Evolutionary conservation across 202 grass and related monocot species (phyloP), one percentile per base, ranked within the genome.

Genomic region (Hordeum pubiflorum): DNA sequence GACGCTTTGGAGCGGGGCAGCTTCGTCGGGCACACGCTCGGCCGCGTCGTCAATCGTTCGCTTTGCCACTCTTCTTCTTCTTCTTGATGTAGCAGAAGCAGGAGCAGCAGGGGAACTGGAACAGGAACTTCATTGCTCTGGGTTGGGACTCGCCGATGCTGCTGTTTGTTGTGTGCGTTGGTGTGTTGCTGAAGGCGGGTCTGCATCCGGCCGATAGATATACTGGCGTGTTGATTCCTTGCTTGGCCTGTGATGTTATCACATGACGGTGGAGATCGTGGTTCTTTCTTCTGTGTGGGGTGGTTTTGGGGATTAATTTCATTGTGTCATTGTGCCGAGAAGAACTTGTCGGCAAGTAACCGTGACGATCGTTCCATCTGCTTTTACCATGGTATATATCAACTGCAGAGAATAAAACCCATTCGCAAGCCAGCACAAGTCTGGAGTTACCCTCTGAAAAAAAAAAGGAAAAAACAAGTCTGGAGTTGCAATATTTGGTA

Each of bases 71-170:
- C 83, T 84, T 86, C 55, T 84, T 86, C 55, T 75, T 93, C 8
- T 58, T 84, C 83, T 84, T 88, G 29, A 86, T 76, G 81, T 88
- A 89, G 56, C 80, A 91, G 73, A 91, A 82, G 72, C 88, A 93
- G 24, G 83, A 93, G 80, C 86, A 82, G 36, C 83, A 93, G 21
- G 86, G 88, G 27, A 73, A 79, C 62, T 90, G 80, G 82, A 93
- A 81, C 68, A 86, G 61, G 67, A 91, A 91, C 80, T 93, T 84
- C 88, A 86, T 93, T 44, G 15, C 32, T 3, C 41, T 73, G 21
- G 21, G 4, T 74, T n/a, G 48, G 48, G 48, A 48, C 18, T 83
- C 11, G 46, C 75, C 4, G 41, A 59, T 14, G 18, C 22, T 40
- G 50, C 20, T 57, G 78, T 67, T 80, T 72, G 52, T 54, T 44